These are phyloP conservation scores for Kluyveromyces dobzhanskii DNA, from an alignment of 805 yeast species.

Conservation along the genomic window DNA sequence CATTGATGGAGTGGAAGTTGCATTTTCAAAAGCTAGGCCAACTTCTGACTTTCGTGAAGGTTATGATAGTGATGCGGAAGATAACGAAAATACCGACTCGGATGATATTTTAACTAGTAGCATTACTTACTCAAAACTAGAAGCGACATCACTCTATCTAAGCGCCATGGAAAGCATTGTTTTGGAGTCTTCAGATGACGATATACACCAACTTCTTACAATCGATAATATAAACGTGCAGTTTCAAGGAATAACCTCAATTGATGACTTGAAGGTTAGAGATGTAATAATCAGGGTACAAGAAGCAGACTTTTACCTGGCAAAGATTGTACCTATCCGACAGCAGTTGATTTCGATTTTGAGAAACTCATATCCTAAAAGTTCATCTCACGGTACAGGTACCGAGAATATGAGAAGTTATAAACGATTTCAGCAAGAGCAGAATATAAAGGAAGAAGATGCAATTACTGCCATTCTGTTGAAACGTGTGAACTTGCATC, in stretches of 20 bases:
- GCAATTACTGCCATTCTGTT: slow-evolving; percentile 11
- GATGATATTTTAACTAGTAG: slow-evolving; percentile 37
- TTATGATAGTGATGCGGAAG: slow-evolving; percentile 10
- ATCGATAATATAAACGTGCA: slow-evolving; percentile 33
- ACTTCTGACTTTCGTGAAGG: not conserved
- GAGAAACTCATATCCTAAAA: too few species aligned
- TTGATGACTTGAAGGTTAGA: slow-evolving; percentile 24
- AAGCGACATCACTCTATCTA: slow-evolving; percentile 69
- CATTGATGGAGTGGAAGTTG: slow-evolving; percentile 11
- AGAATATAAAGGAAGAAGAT: slow-evolving; percentile 10
- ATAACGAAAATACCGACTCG: slow-evolving; percentile 10
- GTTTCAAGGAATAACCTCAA: slow-evolving; percentile 39
- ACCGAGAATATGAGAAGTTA: slow-evolving; percentile 7
- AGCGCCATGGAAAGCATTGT: slow-evolving; percentile 61
- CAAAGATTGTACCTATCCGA: not conserved
- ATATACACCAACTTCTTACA: slow-evolving; percentile 15
- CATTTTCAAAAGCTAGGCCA: not conserved
- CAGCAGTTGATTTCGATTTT: too few species aligned
- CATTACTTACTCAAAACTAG: slow-evolving; percentile 57
- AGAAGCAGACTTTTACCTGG: slow-evolving; percentile 27
- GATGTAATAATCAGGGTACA: slow-evolving; percentile 34
- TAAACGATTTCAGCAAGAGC: slow-evolving; percentile 20
- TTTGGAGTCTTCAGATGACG: slow-evolving; percentile 8
- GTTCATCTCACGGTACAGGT: not conserved
- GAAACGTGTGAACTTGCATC: not conserved